phyloP scores from a whole-genome alignment of 1,139 yeast species.

The Candida mesenterica region DNA sequence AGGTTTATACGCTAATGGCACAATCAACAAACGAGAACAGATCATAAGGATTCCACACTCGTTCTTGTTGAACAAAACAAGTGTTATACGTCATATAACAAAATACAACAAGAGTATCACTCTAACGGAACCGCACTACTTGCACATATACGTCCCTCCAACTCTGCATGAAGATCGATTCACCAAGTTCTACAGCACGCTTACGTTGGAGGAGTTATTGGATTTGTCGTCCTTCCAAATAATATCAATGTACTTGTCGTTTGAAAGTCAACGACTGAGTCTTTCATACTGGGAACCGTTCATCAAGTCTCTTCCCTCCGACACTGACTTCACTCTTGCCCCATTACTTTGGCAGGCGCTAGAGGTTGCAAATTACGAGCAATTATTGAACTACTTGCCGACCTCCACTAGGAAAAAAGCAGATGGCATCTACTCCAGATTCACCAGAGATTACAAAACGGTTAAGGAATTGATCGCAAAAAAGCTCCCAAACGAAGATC shows the following conservation, averaged over 20 bases:
- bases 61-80: constrained; percentile 58
- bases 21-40: constrained; percentile 37
- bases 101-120: constrained; percentile 19
- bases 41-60: constrained; percentile 58
- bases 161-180: constrained; percentile 18
- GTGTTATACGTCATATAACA: constrained; percentile 46
- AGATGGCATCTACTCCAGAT: constrained; percentile 34
- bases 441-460: constrained; percentile 33
- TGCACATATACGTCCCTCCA: constrained; percentile 22
- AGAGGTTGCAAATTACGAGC: constrained; percentile 20
- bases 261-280: constrained; percentile 39
- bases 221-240: constrained; percentile 48
- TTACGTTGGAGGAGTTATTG: constrained; percentile 29
- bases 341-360: constrained; percentile 55
- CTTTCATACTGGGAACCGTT: constrained; percentile 67
- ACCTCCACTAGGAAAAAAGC: constrained; percentile 32
- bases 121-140: constrained; percentile 22
- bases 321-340: constrained; percentile 44
- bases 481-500: constrained; percentile 10
- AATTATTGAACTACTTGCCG: constrained; percentile 40
- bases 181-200: constrained; percentile 31
- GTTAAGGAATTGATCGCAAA: constrained; percentile 25
- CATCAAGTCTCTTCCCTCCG: constrained; percentile 53
- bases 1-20: constrained; percentile 50
- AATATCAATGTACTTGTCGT: constrained; percentile 44